A percentile compares a stretch with the other conserved stretches of the same genome.
phyloP scores from a whole-genome alignment of 2,329 filamentous ascomycete species.

The Epichloe baconii region DNA sequence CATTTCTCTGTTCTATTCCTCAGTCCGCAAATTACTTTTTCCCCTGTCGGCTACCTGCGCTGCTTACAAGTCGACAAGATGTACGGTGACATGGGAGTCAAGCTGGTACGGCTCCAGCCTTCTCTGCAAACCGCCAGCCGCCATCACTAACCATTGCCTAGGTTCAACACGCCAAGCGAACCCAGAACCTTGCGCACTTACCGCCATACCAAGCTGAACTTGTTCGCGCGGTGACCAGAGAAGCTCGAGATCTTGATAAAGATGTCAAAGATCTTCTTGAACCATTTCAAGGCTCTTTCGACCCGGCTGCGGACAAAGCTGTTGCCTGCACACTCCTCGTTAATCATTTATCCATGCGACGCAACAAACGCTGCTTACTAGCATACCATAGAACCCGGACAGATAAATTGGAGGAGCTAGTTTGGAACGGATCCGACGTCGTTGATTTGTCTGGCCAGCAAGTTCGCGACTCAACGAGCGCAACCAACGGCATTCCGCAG shows the following conservation, averaged over 20 bases:
- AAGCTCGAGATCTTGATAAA: slow-evolving; percentile 86
- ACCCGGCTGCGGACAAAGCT: slow-evolving; percentile 69
- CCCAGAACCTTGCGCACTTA: slow-evolving; percentile 70
- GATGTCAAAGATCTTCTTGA: slow-evolving; percentile 69
- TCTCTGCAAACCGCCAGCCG: not conserved
- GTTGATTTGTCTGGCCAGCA: slow-evolving; percentile 54
- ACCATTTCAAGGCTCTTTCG: slow-evolving; percentile 73
- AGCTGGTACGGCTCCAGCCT: slow-evolving; percentile 48
- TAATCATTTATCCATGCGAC: slow-evolving; percentile 85
- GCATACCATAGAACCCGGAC: slow-evolving; percentile 86
- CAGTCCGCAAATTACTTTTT: not conserved
- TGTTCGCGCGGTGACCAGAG: slow-evolving; percentile 73
- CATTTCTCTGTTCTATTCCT: no score
- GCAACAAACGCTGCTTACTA: slow-evolving; percentile 89
- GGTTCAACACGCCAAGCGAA: slow-evolving; percentile 94
- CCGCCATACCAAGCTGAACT: slow-evolving; percentile 89
- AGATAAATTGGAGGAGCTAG: slow-evolving; percentile 85
- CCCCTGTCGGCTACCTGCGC: not conserved
- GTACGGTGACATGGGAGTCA: slow-evolving; percentile 82
- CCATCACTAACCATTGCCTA: slow-evolving; percentile 23
- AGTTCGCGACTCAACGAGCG: slow-evolving; percentile 25
- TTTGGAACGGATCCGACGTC: slow-evolving; percentile 81
- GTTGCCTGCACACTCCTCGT: slow-evolving; percentile 82
- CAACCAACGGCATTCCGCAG: slow-evolving; percentile 17
- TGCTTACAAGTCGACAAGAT: slow-evolving; percentile 30